A percentile compares a stretch with the other conserved stretches of the same genome.
Evolutionary conservation across 257 asterid species (phyloP).

Genomic region (Solanum peruvianum): DNA sequence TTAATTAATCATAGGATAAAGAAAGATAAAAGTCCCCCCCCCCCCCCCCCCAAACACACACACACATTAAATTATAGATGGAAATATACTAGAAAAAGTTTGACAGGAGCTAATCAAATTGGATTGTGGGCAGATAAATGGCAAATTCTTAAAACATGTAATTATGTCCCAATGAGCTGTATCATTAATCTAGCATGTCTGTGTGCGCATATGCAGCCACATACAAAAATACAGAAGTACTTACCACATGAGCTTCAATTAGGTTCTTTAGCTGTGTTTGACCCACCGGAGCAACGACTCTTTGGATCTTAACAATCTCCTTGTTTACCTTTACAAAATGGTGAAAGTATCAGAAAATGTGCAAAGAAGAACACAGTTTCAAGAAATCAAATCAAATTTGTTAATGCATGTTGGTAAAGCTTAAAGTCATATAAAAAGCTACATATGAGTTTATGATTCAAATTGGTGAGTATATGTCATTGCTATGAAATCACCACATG

Average conservation of each 20-base stretch:
- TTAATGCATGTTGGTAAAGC: background rate
- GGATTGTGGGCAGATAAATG: background rate
- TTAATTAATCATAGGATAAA: background rate
- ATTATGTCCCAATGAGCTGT: background rate
- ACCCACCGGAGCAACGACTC: slow-evolving; percentile 91
- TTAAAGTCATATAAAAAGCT: background rate
- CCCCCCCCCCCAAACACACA: background rate
- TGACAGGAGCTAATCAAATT: background rate
- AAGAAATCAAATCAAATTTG: background rate
- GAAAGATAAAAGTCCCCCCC: background rate
- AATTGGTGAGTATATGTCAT: background rate
- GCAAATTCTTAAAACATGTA: background rate
- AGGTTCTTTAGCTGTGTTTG: slow-evolving; percentile 96
- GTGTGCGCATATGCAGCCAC: background rate
- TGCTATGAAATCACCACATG: background rate
- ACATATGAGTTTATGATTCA: background rate
- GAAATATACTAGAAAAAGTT: background rate
- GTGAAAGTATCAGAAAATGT: background rate
- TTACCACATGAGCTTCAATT: slow-evolving; percentile 86
- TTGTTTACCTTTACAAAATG: slow-evolving; percentile 60
- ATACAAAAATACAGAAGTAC: slow-evolving; percentile 11
- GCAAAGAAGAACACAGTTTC: background rate
- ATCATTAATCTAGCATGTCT: background rate
- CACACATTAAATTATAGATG: background rate
- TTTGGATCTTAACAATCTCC: slow-evolving; percentile 97